Evolutionary conservation across 768 basidiomycete species (phyloP), one percentile per base, ranked within the genome.

Genomic region (Termitomyces sp.): DNA sequence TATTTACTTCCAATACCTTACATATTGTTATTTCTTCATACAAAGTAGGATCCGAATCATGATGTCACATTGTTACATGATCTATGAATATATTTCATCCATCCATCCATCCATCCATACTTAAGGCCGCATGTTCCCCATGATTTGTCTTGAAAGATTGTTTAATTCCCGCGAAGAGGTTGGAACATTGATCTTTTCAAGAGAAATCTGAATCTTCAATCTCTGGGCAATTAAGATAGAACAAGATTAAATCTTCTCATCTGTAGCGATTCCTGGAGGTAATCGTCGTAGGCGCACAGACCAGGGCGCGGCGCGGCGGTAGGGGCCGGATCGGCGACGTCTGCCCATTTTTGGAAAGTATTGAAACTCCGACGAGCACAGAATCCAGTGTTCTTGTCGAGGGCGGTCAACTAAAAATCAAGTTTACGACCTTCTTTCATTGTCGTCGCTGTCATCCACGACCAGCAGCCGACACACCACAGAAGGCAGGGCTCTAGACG

Each of bases 291-390:
- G 46, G 36, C 46, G 63, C 63, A 64, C 63, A 58, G 63, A 64
- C 63, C 63, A 64, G 24, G 34, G 16, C 34, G 10, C 34, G 16
- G 46, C 34, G 44, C 46, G 44, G 55, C 31, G 51, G 57, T 55
- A n/a, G 49, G 44, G 56, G 57, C 59, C 60, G 60, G 59, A 52
- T 39, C 51, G 37, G 51, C 26, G 51, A 27, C 37, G 57, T 44
- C 26, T 50, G 36, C 67, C 69, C 63, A 61, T 68, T 65, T n/a
- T 70, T 49, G 68, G 69, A 63, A 68, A 54, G 36, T 22, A 58
- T 52, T 73, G 51, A 60, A 71, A 64, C 68, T 69, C 72, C 69
- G 64, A 61, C 59, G 34, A 44, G 44, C 14, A 29, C n/a, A 55
- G 61, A 48, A 53, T 47, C 39, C 49, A 49, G 52, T 46, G 32